Evolutionary conservation across 1,139 yeast species (phyloP).

Genomic region (Kurtzmaniella natalensis): DNA sequence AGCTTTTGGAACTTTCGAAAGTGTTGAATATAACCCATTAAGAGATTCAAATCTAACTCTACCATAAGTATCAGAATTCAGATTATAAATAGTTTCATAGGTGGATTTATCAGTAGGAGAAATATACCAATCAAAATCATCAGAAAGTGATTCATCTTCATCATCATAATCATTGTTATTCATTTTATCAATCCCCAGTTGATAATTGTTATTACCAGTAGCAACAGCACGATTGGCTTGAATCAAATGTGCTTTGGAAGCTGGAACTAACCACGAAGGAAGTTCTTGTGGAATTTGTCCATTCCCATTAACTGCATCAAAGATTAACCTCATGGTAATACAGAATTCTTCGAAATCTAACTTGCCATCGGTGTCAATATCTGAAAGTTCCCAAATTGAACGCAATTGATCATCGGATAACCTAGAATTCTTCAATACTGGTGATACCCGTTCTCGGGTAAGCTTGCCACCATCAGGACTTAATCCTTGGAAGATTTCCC

Average conservation of each 20-base stretch:
- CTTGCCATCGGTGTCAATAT: conserved; percentile 86
- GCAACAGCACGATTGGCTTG: conserved; percentile 71
- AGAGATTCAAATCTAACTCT: conserved; percentile 73
- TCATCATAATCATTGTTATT: conserved; percentile 48
- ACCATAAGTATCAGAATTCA: conserved; percentile 79
- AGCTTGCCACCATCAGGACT: conserved; percentile 75
- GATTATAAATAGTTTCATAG: conserved; percentile 74
- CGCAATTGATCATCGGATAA: conserved; percentile 71
- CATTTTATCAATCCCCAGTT: conserved; percentile 19
- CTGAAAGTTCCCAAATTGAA: conserved; percentile 87
- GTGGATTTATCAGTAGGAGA: conserved; percentile 78
- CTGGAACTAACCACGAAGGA: conserved; percentile 91
- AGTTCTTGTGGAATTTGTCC: conserved; percentile 62
- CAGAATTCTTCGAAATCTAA: conserved; percentile 97
- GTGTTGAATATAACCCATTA: conserved; percentile 61
- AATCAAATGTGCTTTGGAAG: conserved; percentile 77
- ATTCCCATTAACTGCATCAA: conserved; percentile 82
- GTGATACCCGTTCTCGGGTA: conserved; percentile 79
- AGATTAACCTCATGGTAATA: conserved; percentile 91
- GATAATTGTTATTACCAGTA: conserved; percentile 22
- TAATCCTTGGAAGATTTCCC: conserved; percentile 94
- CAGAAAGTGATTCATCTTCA: conserved; percentile 50
- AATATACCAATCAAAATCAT: conserved; percentile 93
- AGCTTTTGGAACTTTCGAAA: conserved; percentile 70
- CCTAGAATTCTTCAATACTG: conserved; percentile 85